phyloP scores from a whole-genome alignment of 2,329 filamentous ascomycete genomes.

The Daldinia sp. region DNA sequence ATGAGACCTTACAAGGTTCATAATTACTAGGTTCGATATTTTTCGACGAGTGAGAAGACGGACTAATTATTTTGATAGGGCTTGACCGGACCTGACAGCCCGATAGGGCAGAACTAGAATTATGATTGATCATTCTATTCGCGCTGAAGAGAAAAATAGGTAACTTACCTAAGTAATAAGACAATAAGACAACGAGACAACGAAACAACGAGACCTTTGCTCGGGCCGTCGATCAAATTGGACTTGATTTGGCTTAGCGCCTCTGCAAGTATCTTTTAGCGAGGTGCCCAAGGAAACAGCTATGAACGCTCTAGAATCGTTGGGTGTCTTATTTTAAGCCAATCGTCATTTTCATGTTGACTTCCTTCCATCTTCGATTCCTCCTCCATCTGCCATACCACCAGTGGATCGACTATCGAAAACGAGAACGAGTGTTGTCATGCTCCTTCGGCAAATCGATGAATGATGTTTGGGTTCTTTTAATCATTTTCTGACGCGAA shows the following conservation, averaged over 20 bases:
- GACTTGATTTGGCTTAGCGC: conserved; percentile 8
- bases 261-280: no score
- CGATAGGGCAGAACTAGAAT: conserved; percentile 4
- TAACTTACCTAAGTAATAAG: no score
- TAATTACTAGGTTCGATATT: conserved; percentile 2
- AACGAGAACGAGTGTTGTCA: not conserved
- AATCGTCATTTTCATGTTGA: conserved; percentile 20
- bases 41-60: conserved; percentile 1
- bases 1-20: conserved; percentile 31
- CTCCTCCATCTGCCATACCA: conserved; percentile 20
- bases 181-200: no score
- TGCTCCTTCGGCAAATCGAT: not conserved
- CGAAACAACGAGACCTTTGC: no score
- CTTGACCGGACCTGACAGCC: conserved; percentile 18
- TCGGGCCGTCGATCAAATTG: conserved; percentile 29
- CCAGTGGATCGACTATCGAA: conserved; percentile 7
- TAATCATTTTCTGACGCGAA: no score
- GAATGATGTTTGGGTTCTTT: no score
- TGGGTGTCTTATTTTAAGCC: conserved; percentile 7
- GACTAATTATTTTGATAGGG: conserved; percentile 28
- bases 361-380: conserved; percentile 24
- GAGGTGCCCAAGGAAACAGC: not conserved
- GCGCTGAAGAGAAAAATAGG: not conserved
- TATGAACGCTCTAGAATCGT: not conserved
- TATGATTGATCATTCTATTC: conserved; percentile 1